These are phyloP conservation scores for Didymosphaeria variabile DNA, from an alignment of 2,329 filamentous ascomycete genomes.

Conservation along the genomic window DNA sequence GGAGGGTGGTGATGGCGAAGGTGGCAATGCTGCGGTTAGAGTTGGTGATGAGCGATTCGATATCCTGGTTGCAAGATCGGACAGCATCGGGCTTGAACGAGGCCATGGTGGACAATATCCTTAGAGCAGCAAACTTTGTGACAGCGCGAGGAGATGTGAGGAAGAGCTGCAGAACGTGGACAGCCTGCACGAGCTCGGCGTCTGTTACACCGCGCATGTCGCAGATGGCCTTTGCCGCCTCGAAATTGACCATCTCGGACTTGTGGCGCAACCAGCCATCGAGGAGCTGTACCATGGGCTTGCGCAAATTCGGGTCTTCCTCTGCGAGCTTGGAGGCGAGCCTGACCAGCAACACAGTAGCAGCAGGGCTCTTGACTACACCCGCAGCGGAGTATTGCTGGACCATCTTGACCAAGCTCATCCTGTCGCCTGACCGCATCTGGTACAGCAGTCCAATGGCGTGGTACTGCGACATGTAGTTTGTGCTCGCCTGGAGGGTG, in stretches of 20 bases:
- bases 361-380: conserved; percentile 93
- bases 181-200: conserved; percentile 87
- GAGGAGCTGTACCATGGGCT: conserved; percentile 96
- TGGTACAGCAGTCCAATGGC: conserved; percentile 97
- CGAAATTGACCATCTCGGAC: conserved; percentile 93
- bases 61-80: conserved; percentile 93
- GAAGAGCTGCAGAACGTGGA: conserved; percentile 96
- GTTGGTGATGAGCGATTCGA: conserved; percentile 96
- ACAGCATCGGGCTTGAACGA: conserved; percentile 96
- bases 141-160: conserved; percentile 93
- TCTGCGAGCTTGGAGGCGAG: conserved; percentile 93
- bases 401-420: conserved; percentile 99
- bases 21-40: conserved; percentile 97
- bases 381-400: conserved; percentile 95
- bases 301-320: conserved; percentile 86
- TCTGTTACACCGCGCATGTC: conserved; percentile 94
- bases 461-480: conserved; percentile 98
- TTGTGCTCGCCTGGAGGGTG: conserved; percentile 77
- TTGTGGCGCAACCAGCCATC: conserved; percentile 98
- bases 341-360: conserved; percentile 89
- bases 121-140: conserved; percentile 96
- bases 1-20: conserved; percentile 95
- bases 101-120: conserved; percentile 95
- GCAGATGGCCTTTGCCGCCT: conserved; percentile 97
- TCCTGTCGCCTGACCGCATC: conserved; percentile 96